Conservation (phyloP, 768 basidiomycete species). For the Dacryopinax spathularia region DNA sequence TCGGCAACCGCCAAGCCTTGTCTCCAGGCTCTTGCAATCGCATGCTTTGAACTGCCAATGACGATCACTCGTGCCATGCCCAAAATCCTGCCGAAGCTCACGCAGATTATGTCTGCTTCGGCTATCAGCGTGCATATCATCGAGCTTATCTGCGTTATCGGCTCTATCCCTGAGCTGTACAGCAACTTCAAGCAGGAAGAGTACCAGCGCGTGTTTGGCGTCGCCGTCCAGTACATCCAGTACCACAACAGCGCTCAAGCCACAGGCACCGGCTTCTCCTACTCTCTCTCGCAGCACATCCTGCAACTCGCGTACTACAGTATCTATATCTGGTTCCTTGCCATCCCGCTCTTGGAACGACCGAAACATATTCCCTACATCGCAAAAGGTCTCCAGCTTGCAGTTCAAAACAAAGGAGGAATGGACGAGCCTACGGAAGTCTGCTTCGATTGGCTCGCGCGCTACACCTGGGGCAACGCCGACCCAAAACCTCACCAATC, state of each 20-base stretch:
- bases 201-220: conserved; percentile 86
- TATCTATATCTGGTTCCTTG: conserved; percentile 90
- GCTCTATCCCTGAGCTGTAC: conserved; percentile 62
- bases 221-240: conserved; percentile 85
- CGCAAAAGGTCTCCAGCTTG: conserved; percentile 68
- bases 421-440: conserved; percentile 89
- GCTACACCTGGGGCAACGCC: conserved; percentile 87
- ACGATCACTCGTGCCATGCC: conserved; percentile 70
- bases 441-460: conserved; percentile 92
- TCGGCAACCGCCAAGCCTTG: conserved; percentile 74
- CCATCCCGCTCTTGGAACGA: conserved; percentile 67
- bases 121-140: conserved; percentile 93
- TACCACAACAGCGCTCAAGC: conserved; percentile 52
- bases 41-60: conserved; percentile 70
- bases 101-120: conserved; percentile 87
- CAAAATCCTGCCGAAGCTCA: conserved; percentile 69
- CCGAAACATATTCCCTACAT: conserved; percentile 73
- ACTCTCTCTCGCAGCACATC: conserved; percentile 83
- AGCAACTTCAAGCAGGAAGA: conserved; percentile 83
- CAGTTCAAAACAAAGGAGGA: conserved; percentile 56
- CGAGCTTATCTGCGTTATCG: conserved; percentile 75
- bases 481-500: conserved; percentile 80
- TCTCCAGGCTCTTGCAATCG: conserved; percentile 74
- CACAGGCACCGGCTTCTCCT: conserved; percentile 42
- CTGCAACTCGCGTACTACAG: conserved; percentile 78